Percentiles rank a stretch among this genome's conserved stretches.
Evolutionary conservation across 2,329 filamentous ascomycete genomes (phyloP).

Genomic region (Xylaria sp.): DNA sequence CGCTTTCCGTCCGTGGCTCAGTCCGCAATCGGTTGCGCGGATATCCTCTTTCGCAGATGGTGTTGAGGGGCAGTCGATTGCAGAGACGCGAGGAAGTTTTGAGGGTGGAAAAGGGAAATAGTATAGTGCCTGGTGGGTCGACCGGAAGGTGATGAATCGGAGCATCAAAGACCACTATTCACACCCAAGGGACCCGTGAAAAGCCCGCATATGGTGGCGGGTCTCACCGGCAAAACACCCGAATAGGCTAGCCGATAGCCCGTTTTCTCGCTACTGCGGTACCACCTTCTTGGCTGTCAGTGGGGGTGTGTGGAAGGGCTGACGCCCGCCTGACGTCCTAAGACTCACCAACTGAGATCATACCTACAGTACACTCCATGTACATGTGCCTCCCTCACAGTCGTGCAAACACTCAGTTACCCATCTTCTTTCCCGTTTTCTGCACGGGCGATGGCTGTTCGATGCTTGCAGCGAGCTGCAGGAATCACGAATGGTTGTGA

Average conservation of each 20-base stretch:
- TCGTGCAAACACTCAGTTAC: no score
- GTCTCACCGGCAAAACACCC: slow-evolving; percentile 15
- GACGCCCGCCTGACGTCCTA: slow-evolving; percentile 18
- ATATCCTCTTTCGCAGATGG: background rate
- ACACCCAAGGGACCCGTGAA: slow-evolving; percentile 21
- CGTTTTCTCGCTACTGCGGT: slow-evolving; percentile 7
- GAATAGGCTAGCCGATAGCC: slow-evolving; percentile 20
- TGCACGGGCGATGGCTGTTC: no score
- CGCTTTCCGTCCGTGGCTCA: background rate
- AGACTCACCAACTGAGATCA: background rate
- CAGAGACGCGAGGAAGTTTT: slow-evolving; percentile 9
- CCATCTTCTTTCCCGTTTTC: no score
- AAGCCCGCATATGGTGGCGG: slow-evolving; percentile 20
- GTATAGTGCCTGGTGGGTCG: slow-evolving; percentile 22
- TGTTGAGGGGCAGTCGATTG: slow-evolving; percentile 18
- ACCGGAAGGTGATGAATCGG: slow-evolving; percentile 23
- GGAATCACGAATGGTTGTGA: no score
- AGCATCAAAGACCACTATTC: slow-evolving; percentile 22
- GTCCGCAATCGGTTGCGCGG: background rate
- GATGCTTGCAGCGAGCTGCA: no score
- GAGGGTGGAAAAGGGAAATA: slow-evolving; percentile 23
- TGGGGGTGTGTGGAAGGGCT: slow-evolving; percentile 20
- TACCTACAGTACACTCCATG: no score
- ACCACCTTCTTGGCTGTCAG: slow-evolving; percentile 14
- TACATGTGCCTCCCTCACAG: no score